phyloP scores from a whole-genome alignment of 1,284 basidiomycete genomes.

The Sanguinoderma infundibulare region DNA sequence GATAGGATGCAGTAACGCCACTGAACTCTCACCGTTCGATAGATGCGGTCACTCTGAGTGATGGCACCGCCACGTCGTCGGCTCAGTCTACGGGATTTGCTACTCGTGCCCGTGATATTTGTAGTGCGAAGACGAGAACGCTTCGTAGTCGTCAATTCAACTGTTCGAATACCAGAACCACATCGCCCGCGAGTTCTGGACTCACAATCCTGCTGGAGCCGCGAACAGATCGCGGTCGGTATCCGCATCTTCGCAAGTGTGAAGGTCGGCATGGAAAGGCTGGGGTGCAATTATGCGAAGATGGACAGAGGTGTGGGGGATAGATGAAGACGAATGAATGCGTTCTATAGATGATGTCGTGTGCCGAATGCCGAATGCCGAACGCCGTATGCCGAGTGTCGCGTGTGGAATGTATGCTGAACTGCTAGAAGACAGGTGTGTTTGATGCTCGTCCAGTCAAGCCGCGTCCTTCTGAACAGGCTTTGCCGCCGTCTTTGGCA shows the following conservation, averaged over 20 bases:
- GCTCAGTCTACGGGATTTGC: too few species aligned
- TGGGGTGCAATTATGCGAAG: background rate
- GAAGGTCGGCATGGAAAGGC: background rate
- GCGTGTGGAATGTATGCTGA: too few species aligned
- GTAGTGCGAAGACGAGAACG: too few species aligned
- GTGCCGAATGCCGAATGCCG: background rate
- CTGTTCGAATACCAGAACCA: background rate
- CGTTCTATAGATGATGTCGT: slow-evolving; percentile 1
- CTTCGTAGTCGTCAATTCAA: background rate
- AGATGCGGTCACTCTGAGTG: too few species aligned
- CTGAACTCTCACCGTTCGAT: too few species aligned
- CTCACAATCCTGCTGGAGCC: background rate
- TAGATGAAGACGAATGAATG: background rate
- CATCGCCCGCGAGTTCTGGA: background rate
- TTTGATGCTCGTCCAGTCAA: background rate
- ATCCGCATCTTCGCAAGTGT: background rate
- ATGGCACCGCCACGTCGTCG: too few species aligned
- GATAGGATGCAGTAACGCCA: too few species aligned
- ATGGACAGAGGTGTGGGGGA: background rate
- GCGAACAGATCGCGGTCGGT: background rate
- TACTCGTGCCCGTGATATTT: too few species aligned
- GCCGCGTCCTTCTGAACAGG: background rate
- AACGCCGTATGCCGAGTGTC: too few species aligned
- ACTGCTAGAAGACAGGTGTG: too few species aligned
- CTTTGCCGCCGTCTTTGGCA: background rate